Base-by-base conservation (phyloP, 805 yeast genomes). In the Candida rishiriensis region DNA sequence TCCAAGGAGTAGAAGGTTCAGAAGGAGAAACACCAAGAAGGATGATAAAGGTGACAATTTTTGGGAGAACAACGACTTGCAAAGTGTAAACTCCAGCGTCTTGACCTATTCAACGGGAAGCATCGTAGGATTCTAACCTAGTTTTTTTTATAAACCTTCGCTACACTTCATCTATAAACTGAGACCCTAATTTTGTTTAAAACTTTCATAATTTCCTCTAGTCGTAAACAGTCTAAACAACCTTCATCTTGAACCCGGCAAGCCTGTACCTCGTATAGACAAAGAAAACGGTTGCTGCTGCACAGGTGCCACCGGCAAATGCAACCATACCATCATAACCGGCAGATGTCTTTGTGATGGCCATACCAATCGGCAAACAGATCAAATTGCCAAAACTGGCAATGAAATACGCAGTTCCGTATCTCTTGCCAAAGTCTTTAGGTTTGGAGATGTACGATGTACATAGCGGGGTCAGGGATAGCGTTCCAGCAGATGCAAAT, bases 401-500 rank as follows among this genome's bases (percentile, higher is more conserved):
- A 41, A 68, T 66, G 44, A 73, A 79, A 58, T 82, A 83, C 46
- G 81, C 75, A 4, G 88, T 75, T 0, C 91, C 90, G 54, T 81
- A 85, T 28, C 84, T 63, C 51, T 77, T 79, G 13, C 91, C 91
- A 54, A 84, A 83, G 44, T 81, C 78, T 46, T 72, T 69, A 0
- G 83, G 80, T 13, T 72, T 73, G n/a, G 83, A 76, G 28, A 85
- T 78, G 38, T 76, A 75, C 0, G 85, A 76, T n/a, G 83, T 72
- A 48, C 90, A 83, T 3, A 79, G 81, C 0, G 91, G 88, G 0
- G 85, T 75, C 40, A 85, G 55, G 0, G 86, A 73, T 35, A 85
- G 65, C 5, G 84, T 77, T 15, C 85, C 75, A 3, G 88, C 81
- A 29, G 77, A 69, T 44, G 75, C 71, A 52, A 81, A 76, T 0